These are phyloP conservation scores for Striga hermonthica DNA, from an alignment of 305 asterid genomes.

Conservation along the genomic window DNA sequence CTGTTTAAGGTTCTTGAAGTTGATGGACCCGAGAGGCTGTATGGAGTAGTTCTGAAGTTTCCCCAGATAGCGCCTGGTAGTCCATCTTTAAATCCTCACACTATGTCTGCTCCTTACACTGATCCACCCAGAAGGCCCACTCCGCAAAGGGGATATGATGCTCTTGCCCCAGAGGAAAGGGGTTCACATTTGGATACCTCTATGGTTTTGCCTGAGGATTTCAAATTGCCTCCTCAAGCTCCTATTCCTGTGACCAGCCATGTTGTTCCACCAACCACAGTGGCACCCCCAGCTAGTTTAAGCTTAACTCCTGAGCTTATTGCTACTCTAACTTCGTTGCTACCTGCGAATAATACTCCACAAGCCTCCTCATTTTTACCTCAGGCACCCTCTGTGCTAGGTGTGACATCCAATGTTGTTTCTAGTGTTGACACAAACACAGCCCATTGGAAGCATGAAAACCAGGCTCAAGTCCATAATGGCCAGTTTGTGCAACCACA, in stretches of 20 bases:
- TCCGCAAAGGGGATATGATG: constrained; percentile 43
- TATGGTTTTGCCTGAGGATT: constrained; percentile 44
- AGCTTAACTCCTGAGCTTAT: constrained; percentile 87
- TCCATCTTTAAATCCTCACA: constrained; percentile 35
- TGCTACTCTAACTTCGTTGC: constrained; percentile 71
- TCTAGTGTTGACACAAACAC: constrained; percentile 43
- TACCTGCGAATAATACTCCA: constrained; percentile 47
- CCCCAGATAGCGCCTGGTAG: constrained; percentile 47
- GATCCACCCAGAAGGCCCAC: constrained; percentile 37
- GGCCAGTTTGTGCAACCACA: constrained; percentile 44
- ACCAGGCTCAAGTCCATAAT: constrained; percentile 41
- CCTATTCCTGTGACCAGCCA: constrained; percentile 40
- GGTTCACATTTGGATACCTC: constrained; percentile 37
- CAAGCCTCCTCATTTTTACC: constrained; percentile 39
- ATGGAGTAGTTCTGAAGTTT: constrained; percentile 88
- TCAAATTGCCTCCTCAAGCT: constrained; percentile 42
- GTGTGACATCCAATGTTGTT: constrained; percentile 40
- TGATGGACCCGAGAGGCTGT: constrained; percentile 84
- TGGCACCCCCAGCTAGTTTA: constrained; percentile 55
- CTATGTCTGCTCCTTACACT: constrained; percentile 47
- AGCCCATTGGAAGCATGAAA: constrained; percentile 55
- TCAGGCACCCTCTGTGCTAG: constrained; percentile 38
- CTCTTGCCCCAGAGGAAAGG: constrained; percentile 46
- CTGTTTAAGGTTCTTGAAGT: constrained; percentile 68
- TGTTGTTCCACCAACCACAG: constrained; percentile 52